These are phyloP conservation scores for Acanthamoeba triangularis DNA, from an alignment of 208 protist species.

Conservation along the genomic window DNA sequence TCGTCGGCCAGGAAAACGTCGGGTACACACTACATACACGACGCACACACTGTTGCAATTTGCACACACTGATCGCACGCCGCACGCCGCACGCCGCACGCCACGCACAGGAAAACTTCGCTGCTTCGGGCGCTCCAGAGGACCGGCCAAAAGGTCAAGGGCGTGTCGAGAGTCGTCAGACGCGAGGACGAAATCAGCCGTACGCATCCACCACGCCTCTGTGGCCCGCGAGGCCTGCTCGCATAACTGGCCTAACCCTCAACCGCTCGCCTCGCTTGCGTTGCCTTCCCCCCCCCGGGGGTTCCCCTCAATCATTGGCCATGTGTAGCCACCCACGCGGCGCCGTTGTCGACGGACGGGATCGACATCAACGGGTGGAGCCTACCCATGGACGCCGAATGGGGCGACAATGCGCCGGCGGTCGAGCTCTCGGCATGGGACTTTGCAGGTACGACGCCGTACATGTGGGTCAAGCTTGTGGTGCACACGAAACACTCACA, in stretches of 20 bases:
- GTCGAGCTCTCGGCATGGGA: constrained; percentile 38
- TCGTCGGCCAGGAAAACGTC: constrained; percentile 63
- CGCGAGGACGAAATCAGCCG: neutral
- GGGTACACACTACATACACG: neutral
- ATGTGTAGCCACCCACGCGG: neutral
- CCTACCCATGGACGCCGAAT: neutral
- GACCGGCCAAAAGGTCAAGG: neutral
- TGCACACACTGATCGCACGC: no score
- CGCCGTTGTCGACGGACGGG: constrained; percentile 54
- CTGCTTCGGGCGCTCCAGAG: neutral
- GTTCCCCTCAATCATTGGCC: no score
- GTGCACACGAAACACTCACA: neutral
- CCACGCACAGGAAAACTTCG: neutral
- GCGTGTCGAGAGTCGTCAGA: no score
- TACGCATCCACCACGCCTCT: no score
- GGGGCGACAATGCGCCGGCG: neutral
- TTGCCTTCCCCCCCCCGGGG: no score
- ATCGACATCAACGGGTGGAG: constrained; percentile 58
- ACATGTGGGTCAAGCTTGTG: no score
- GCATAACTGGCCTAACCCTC: no score
- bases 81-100: no score
- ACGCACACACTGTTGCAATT: neutral
- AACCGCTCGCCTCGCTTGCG: no score
- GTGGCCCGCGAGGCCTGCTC: no score
- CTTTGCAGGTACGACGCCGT: neutral